phyloP scores from a whole-genome alignment of 2,329 filamentous ascomycete species.

The Ceratocystis colombiana region DNA sequence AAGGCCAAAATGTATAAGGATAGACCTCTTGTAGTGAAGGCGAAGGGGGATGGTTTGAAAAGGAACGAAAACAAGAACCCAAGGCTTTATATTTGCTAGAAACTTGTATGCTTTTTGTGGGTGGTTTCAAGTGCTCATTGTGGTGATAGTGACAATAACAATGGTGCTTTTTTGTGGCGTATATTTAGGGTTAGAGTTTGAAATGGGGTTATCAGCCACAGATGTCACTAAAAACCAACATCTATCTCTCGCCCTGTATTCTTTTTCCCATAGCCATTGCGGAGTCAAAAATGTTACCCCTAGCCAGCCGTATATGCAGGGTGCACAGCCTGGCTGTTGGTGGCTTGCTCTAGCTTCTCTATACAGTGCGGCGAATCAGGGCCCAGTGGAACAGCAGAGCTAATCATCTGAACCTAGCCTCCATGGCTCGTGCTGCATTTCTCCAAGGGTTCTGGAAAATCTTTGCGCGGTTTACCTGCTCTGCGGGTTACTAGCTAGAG shows the following conservation, averaged over 20 bases:
- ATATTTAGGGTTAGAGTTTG: neutral
- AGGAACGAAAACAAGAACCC: neutral
- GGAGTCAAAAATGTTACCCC: neutral
- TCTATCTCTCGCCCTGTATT: neutral
- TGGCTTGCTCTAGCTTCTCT: slow-evolving; percentile 8
- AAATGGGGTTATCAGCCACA: neutral
- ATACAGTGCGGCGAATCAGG: slow-evolving; percentile 5
- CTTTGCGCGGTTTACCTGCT: neutral
- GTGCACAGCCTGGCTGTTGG: neutral
- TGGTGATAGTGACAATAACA: neutral
- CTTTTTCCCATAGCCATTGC: neutral
- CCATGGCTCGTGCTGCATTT: neutral
- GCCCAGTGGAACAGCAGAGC: neutral
- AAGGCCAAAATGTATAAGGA: neutral
- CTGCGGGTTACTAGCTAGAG: neutral
- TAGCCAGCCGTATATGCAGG: neutral
- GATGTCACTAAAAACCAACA: neutral
- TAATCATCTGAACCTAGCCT: neutral
- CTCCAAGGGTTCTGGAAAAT: slow-evolving; percentile 9
- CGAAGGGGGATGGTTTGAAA: neutral
- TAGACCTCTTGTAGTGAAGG: neutral
- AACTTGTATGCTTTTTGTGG: neutral
- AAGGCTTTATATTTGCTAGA: neutral
- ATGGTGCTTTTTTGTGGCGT: neutral
- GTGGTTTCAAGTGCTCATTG: neutral